Evolutionary conservation across 2,329 filamentous ascomycete species (phyloP).

Genomic region (Davidsoniella neocaledoniae): DNA sequence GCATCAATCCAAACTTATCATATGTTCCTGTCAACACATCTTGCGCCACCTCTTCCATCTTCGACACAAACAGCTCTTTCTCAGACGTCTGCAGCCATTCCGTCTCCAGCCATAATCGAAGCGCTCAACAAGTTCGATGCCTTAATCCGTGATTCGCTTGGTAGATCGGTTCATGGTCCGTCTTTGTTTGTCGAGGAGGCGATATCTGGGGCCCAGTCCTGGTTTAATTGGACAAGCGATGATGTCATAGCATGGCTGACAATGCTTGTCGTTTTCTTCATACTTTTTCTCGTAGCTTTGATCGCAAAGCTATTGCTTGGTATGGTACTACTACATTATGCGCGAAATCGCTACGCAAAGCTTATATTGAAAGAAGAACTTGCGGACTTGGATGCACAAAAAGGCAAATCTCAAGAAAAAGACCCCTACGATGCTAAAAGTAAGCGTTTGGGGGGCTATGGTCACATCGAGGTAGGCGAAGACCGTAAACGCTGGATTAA

Average conservation of each 20-base stretch:
- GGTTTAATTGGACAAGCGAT: slow-evolving; percentile 47
- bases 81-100: slow-evolving; percentile 39
- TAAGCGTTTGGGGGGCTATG: slow-evolving; percentile 63
- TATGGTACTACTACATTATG: slow-evolving; percentile 68
- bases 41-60: slow-evolving; percentile 54
- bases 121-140: slow-evolving; percentile 65
- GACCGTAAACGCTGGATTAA: slow-evolving; percentile 78
- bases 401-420: slow-evolving; percentile 15
- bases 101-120: slow-evolving; percentile 58
- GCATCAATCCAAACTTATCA: slow-evolving; percentile 92
- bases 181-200: slow-evolving; percentile 14
- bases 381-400: slow-evolving; percentile 29
- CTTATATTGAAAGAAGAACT: slow-evolving; percentile 59
- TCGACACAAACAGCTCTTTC: slow-evolving; percentile 49
- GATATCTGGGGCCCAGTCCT: slow-evolving; percentile 24
- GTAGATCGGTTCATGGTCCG: slow-evolving; percentile 50
- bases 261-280: slow-evolving; percentile 74
- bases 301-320: slow-evolving; percentile 74
- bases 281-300: slow-evolving; percentile 69
- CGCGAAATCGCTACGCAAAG: slow-evolving; percentile 57
- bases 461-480: slow-evolving; percentile 74
- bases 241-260: slow-evolving; percentile 59
- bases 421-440: slow-evolving; percentile 52
- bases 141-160: slow-evolving; percentile 58
- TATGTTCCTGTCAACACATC: slow-evolving; percentile 85